Base-by-base conservation (phyloP, 306 rosid species). In the Oemleria cerasiformis region DNA sequence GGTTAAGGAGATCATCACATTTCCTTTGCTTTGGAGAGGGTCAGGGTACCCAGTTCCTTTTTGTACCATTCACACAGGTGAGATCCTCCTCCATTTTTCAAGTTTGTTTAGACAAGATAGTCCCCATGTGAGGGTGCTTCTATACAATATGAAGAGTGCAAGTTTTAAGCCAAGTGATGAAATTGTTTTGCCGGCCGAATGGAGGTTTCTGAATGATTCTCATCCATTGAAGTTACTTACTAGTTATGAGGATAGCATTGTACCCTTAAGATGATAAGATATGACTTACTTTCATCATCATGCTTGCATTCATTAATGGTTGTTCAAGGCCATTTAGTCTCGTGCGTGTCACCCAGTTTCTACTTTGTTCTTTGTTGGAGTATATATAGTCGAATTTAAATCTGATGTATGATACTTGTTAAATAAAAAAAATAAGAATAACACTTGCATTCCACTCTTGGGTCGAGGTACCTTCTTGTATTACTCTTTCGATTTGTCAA, bases 221-320 rank as follows among this genome's bases (percentile, higher is more conserved):
- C 2, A 10, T n/a, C n/a, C n/a, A 19, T 19, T 53, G 57, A 6
- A 21, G 3, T 5, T 65, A 21, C 20, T 65, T 21, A 9, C 54
- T 65, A 43, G 20, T 65, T 64, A 65, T 21, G 54, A 65, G 47
- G 69, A 65, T 42, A 65, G 8, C 53, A 64, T 65, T 21, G 53
- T 42, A 15, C 40, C 54, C 2, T 21, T 43, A 11, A 20, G 49
- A 40, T 41, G 49, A 63, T n/a, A n/a, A n/a, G 57, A n/a, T 53
- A 53, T 19, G 58, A 20, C 25, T 25, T 19, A 49, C n/a, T 49
- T 49, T n/a, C 55, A 49, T 49, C 21, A 15, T 16, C 19, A n/a
- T n/a, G n/a, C n/a, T n/a, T n/a, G n/a, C n/a, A n/a, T n/a, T n/a
- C n/a, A n/a, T n/a, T n/a, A n/a, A n/a, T n/a, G n/a, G n/a, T n/a